Conservation (phyloP, 2,329 filamentous ascomycete species). For the Fusarium hainanense region DNA sequence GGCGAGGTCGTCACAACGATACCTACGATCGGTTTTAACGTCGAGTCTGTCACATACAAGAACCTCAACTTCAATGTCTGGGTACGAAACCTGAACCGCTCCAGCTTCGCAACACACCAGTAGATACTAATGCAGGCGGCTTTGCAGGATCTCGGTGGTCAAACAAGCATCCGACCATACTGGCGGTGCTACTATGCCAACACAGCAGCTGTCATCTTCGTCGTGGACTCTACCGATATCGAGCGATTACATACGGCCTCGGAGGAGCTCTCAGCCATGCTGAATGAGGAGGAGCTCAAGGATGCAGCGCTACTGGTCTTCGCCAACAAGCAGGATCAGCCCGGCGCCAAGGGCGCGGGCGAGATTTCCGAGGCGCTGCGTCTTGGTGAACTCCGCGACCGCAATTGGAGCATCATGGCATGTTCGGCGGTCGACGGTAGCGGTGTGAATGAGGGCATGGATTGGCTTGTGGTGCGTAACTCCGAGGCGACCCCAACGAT, state of each 20-base stretch:
- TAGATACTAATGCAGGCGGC: constrained; percentile 19
- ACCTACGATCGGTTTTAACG: constrained; percentile 99
- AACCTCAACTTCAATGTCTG: constrained; percentile 99
- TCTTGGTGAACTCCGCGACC: constrained; percentile 89
- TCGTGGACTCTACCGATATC: constrained; percentile 98
- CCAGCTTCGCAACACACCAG: not conserved
- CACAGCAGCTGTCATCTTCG: constrained; percentile 97
- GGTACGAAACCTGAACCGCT: constrained; percentile 64
- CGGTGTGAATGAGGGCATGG: constrained; percentile 97
- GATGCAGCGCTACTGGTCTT: constrained; percentile 94
- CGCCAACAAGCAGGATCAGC: constrained; percentile 99
- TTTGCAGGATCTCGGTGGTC: constrained; percentile 85
- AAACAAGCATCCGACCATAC: constrained; percentile 98
- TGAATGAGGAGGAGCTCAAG: constrained; percentile 95
- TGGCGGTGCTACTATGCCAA: constrained; percentile 99
- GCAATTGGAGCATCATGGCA: constrained; percentile 99
- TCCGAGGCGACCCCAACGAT: not conserved
- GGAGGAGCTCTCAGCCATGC: constrained; percentile 93
- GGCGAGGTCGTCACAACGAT: constrained; percentile 99
- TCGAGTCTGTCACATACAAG: constrained; percentile 98
- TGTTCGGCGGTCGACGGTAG: constrained; percentile 96
- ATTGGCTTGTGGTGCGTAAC: constrained; percentile 87
- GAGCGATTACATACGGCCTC: constrained; percentile 92
- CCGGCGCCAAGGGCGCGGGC: constrained; percentile 93
- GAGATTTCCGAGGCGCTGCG: constrained; percentile 95